Conservation (phyloP, 768 basidiomycete genomes). For the Botryobasidium botryosum region DNA sequence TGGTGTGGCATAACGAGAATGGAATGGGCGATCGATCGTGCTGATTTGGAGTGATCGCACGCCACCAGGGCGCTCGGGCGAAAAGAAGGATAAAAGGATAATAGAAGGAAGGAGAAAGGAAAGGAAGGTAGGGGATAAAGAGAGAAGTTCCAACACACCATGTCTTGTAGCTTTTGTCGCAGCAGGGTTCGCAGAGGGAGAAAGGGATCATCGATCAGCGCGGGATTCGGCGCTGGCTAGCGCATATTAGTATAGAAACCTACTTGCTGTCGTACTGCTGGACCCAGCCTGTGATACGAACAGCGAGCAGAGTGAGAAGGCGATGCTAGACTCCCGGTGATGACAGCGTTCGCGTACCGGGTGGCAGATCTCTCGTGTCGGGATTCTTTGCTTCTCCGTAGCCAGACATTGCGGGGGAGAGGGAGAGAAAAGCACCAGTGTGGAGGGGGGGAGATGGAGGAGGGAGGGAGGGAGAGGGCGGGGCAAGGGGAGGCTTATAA, state of each 20-base stretch:
- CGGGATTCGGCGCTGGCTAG: neutral
- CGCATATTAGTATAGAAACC: neutral
- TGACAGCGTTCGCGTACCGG: too few species aligned
- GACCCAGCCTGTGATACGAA: conserved; percentile 1
- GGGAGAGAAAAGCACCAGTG: too few species aligned
- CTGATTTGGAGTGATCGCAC: neutral
- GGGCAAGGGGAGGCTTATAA: too few species aligned
- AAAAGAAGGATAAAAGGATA: neutral
- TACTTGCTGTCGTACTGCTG: conserved; percentile 5
- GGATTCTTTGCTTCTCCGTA: conserved; percentile 4
- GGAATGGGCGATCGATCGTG: neutral
- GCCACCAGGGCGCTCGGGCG: neutral
- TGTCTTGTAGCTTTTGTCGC: conserved; percentile 5
- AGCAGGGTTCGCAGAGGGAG: neutral
- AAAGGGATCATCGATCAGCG: neutral
- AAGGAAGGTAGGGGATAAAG: neutral
- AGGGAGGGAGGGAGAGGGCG: too few species aligned
- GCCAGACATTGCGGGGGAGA: too few species aligned
- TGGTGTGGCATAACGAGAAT: neutral
- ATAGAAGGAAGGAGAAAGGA: neutral
- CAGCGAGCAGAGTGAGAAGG: too few species aligned
- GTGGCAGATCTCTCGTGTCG: neutral
- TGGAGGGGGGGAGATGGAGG: too few species aligned
- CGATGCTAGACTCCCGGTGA: too few species aligned
- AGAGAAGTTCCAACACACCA: conserved; percentile 3